Percentiles rank a stretch among this genome's conserved stretches.
These are phyloP conservation scores for Curvularia sp. DNA, from an alignment of 2,329 filamentous ascomycete species.

Conservation along the genomic window DNA sequence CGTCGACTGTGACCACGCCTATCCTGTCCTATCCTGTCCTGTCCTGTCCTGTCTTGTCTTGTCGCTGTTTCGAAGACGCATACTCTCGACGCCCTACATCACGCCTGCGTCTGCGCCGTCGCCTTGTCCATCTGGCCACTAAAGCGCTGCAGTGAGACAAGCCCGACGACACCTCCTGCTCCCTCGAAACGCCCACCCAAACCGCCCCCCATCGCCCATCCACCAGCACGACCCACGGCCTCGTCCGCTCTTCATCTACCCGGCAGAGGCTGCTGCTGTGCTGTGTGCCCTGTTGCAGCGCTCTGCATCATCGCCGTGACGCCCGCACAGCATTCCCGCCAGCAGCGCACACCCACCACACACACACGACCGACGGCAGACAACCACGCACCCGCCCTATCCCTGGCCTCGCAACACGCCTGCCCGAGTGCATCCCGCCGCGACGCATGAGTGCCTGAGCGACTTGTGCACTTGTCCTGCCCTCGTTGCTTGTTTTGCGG, in stretches of 20 bases:
- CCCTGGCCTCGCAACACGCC: conserved; percentile 6
- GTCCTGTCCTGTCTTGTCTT: conserved; percentile 3
- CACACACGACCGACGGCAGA: conserved; percentile 19
- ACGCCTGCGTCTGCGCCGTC: conserved; percentile 28
- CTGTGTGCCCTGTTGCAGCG: conserved; percentile 22
- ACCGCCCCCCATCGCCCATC: conserved; percentile 33
- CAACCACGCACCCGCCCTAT: conserved; percentile 3
- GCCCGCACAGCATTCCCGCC: conserved; percentile 44
- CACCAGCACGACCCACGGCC: conserved; percentile 23
- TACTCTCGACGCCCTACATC: conserved; percentile 23
- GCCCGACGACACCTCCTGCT: conserved; percentile 36
- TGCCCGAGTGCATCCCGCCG: conserved; percentile 19
- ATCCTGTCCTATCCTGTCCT: conserved; percentile 10
- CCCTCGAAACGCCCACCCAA: conserved; percentile 33
- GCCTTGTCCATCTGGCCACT: conserved; percentile 33
- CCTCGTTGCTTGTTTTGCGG: conserved; percentile 27
- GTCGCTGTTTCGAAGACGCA: conserved; percentile 6
- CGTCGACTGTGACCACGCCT: background rate
- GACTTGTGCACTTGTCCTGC: conserved; percentile 20
- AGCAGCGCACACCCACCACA: conserved; percentile 47
- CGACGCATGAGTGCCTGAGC: conserved; percentile 43
- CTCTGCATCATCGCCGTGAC: conserved; percentile 32
- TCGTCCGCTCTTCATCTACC: conserved; percentile 21
- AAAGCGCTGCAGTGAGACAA: conserved; percentile 38
- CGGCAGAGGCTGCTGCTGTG: conserved; percentile 23